Percentiles rank a stretch among this genome's conserved stretches.
Conservation (phyloP, 176 grass and related monocot species). For the Triticum aestivum region DNA sequence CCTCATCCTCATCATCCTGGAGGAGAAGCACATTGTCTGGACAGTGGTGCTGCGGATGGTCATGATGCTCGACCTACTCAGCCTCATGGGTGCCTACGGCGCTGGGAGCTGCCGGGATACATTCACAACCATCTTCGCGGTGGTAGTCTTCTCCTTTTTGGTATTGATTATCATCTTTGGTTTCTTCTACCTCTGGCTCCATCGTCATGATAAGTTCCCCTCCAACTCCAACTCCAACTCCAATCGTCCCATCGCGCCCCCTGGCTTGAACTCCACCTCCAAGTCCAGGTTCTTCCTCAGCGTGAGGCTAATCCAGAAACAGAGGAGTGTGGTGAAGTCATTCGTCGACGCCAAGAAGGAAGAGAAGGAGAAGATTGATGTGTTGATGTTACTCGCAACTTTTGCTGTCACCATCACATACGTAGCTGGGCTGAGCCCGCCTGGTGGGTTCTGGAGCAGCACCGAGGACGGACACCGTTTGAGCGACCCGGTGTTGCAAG, state of each 20-base stretch:
- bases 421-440: constrained; percentile 33
- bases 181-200: background rate
- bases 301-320: background rate
- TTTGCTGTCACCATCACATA: constrained; percentile 40
- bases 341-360: background rate
- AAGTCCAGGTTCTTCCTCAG: background rate
- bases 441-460: constrained; percentile 35
- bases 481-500: background rate
- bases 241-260: too few species aligned
- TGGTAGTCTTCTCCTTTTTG: background rate
- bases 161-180: background rate
- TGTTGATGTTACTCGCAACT: constrained; percentile 36
- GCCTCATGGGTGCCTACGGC: constrained; percentile 31
- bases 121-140: constrained; percentile 12
- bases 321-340: background rate
- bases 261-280: background rate
- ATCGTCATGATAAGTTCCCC: background rate
- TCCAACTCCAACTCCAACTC: too few species aligned
- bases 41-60: background rate
- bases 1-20: too few species aligned
- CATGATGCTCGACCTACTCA: constrained; percentile 24
- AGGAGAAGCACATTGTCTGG: background rate
- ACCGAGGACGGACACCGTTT: background rate
- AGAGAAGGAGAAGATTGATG: background rate
- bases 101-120: constrained; percentile 38